These are phyloP conservation scores for Plasmodium cynomolgi DNA, from an alignment of 169 alveolate species.

Conservation along the genomic window DNA sequence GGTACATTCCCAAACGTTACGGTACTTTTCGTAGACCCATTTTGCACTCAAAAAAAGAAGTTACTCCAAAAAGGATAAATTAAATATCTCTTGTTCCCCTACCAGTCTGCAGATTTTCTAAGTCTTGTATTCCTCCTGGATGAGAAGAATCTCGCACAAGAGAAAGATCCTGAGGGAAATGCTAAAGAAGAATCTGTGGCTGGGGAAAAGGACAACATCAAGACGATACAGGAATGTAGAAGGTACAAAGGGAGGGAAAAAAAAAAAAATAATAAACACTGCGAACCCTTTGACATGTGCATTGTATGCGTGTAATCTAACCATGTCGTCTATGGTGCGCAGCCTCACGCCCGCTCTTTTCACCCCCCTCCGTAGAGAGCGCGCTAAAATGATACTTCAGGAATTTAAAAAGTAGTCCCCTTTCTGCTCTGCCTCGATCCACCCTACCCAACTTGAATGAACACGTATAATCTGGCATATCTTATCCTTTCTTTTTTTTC, in stretches of 20 bases:
- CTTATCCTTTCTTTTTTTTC: neutral
- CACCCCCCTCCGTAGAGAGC: slow-evolving; percentile 7
- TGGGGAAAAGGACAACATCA: slow-evolving; percentile 2
- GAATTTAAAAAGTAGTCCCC: slow-evolving; percentile 36
- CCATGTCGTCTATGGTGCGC: neutral
- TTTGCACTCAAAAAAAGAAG: neutral
- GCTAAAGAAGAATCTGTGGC: neutral
- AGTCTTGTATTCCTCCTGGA: slow-evolving; percentile 9
- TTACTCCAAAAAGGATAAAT: neutral
- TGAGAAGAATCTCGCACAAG: slow-evolving; percentile 6
- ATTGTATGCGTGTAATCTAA: neutral
- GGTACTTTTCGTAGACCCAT: neutral
- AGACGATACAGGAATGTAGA: slow-evolving; percentile 48
- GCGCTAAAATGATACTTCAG: slow-evolving; percentile 49
- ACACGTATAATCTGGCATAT: neutral
- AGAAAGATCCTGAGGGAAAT: neutral
- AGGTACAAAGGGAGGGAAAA: slow-evolving; percentile 6
- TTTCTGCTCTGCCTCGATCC: neutral
- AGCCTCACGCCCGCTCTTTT: neutral
- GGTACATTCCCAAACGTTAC: neutral
- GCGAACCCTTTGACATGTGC: neutral
- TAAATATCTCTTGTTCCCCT: neutral
- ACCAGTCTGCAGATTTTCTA: slow-evolving; percentile 37
- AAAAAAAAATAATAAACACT: neutral
- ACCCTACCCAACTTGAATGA: neutral